phyloP scores from a whole-genome alignment of 176 grass and related monocot species.

The bread wheat (Triticum aestivum) region IWGSC_CS_RefSeq_v2.1 NC_057798.1:630810179-630810678 shows the following conservation, averaged over 20 bases:
- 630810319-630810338: conserved; percentile 83
- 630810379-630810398: conserved; percentile 68
- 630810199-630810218: conserved; percentile 57
- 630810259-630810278: background rate
- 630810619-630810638: background rate
- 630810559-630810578: conserved; percentile 66
- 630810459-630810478: background rate
- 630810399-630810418: conserved; percentile 81
- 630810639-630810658: background rate
- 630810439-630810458: conserved; percentile 83
- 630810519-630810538: no score
- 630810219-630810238: conserved; percentile 72
- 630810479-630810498: background rate
- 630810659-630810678: background rate
- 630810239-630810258: background rate
- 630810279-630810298: background rate
- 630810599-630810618: conserved; percentile 32
- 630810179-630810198: conserved; percentile 85
- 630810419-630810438: conserved; percentile 73
- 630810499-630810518: background rate
- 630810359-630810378: conserved; percentile 89
- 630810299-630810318: background rate
- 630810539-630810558: conserved; percentile 24
- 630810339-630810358: conserved; percentile 87
- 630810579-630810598: conserved; percentile 56